These are phyloP conservation scores for Stemphylium lycopersici DNA, from an alignment of 2,329 filamentous ascomycete species.

Conservation along the genomic window DNA sequence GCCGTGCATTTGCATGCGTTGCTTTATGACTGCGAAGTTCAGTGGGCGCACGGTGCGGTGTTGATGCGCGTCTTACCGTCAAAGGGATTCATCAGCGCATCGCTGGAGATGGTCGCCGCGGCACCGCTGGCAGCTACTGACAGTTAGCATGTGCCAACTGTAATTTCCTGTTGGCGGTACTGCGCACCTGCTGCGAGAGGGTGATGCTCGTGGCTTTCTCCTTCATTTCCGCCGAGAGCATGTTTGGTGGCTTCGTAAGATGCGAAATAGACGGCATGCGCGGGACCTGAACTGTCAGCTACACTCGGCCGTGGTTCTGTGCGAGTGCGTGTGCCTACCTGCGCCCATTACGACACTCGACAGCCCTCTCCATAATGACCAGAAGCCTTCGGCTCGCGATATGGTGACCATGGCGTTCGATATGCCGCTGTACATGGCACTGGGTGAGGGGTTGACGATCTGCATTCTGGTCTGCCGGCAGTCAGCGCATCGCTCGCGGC, in stretches of 20 bases:
- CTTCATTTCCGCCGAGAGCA: constrained; percentile 88
- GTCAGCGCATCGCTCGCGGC: constrained; percentile 27
- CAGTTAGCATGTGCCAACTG: constrained; percentile 43
- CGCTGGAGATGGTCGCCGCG: constrained; percentile 93
- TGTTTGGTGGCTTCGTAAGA: constrained; percentile 99
- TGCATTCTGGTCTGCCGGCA: constrained; percentile 88
- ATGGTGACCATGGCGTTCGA: constrained; percentile 93
- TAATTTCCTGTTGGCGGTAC: neutral
- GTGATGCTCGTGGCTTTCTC: constrained; percentile 85
- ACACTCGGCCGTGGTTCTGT: constrained; percentile 6
- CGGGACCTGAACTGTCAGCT: constrained; percentile 70
- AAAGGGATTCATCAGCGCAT: constrained; percentile 99
- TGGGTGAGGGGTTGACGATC: constrained; percentile 82
- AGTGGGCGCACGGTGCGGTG: constrained; percentile 16
- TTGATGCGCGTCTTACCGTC: constrained; percentile 69
- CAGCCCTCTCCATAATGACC: constrained; percentile 94
- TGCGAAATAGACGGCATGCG: constrained; percentile 97
- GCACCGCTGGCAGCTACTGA: constrained; percentile 84
- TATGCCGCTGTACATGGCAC: constrained; percentile 85
- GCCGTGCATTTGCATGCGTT: constrained; percentile 97
- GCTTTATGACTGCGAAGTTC: constrained; percentile 81
- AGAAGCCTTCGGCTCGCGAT: constrained; percentile 83
- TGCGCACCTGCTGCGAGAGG: constrained; percentile 84
- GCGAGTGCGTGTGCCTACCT: constrained; percentile 61
- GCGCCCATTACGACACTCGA: constrained; percentile 96